Evolutionary conservation across 106 monocot genomes (phyloP).

Genomic region (Dendrobium catenatum): DNA sequence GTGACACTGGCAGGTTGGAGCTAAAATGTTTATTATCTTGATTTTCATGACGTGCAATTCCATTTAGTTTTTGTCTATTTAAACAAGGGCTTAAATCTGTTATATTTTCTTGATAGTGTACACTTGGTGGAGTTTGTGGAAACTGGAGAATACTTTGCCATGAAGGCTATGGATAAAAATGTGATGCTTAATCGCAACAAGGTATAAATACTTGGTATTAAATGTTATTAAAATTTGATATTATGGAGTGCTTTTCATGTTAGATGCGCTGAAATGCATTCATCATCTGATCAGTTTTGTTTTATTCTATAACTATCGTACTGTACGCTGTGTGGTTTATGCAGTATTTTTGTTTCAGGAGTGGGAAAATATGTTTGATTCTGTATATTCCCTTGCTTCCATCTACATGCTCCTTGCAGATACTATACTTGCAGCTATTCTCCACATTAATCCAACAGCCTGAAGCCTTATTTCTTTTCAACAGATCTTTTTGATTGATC

Average conservation of each 20-base stretch:
- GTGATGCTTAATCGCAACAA: constrained; percentile 96
- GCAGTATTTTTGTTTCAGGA: neutral
- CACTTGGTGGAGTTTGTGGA: constrained; percentile 90
- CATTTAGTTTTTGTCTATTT: neutral
- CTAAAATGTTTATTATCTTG: neutral
- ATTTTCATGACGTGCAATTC: neutral
- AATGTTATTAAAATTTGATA: constrained; percentile 1
- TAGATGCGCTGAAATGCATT: neutral
- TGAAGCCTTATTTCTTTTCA: neutral
- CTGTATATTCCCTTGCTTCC: neutral
- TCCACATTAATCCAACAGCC: neutral
- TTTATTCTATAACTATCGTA: neutral
- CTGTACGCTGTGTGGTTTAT: neutral
- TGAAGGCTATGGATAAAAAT: constrained; percentile 99
- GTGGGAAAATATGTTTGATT: neutral
- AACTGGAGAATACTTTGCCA: constrained; percentile 85
- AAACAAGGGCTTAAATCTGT: neutral
- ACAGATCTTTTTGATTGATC: neutral
- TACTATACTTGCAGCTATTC: neutral
- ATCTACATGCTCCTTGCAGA: neutral
- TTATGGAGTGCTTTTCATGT: neutral
- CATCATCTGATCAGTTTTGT: neutral
- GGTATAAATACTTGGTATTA: constrained; percentile 27
- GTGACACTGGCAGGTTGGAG: constrained; percentile 92
- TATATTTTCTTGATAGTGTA: constrained; percentile 46